Evolutionary conservation across 805 yeast genomes (phyloP).

Genomic region (Metschnikowia cubensis): DNA sequence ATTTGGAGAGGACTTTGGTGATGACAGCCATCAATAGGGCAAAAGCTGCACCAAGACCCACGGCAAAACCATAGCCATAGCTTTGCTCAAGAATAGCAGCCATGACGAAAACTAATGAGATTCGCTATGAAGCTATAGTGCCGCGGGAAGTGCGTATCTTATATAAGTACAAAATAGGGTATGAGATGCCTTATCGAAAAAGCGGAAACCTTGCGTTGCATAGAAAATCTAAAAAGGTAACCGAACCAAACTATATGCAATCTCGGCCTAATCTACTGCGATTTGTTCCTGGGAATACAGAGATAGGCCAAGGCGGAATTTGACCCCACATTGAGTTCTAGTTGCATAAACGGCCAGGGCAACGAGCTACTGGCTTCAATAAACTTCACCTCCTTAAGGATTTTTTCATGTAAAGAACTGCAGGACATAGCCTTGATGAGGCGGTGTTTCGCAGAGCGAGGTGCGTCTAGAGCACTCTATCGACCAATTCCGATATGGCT

Average conservation of each 20-base stretch:
- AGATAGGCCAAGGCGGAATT: not conserved
- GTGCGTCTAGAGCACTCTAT: not conserved
- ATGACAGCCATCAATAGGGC: conserved; percentile 8
- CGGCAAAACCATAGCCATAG: conserved; percentile 9
- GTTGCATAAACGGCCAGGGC: not conserved
- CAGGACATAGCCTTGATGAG: not conserved
- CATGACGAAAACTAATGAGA: not conserved
- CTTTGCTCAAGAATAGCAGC: conserved; percentile 5
- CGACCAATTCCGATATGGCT: not conserved
- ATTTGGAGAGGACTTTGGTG: conserved; percentile 6
- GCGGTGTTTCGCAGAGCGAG: not conserved
- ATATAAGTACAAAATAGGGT: not conserved
- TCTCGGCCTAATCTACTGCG: not conserved
- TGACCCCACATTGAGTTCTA: not conserved
- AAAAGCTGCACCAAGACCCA: conserved; percentile 10
- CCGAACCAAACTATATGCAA: not conserved
- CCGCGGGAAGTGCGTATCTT: not conserved
- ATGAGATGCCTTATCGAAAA: not conserved
- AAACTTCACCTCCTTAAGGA: not conserved
- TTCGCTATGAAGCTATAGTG: not conserved
- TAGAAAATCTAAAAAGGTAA: not conserved
- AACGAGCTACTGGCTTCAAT: not conserved
- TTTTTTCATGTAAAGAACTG: not conserved
- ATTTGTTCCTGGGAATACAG: not conserved
- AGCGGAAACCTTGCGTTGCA: not conserved